Base-by-base conservation (phyloP, 2,329 filamentous ascomycete genomes). In the Claviceps sp. region DNA sequence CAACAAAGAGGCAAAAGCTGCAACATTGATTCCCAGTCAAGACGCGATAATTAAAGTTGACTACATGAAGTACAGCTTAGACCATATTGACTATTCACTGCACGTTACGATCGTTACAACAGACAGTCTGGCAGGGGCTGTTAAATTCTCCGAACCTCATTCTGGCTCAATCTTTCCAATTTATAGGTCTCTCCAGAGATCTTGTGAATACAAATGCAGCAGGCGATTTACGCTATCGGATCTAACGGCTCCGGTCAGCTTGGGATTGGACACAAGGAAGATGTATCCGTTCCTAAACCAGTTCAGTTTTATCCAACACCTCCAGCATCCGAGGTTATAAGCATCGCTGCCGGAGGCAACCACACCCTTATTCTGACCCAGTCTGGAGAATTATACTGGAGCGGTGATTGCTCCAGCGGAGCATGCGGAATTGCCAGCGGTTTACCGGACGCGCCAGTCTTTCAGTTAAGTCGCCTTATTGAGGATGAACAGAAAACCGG, bases 191-290 rank as follows among this genome's bases (percentile, higher is more conserved):
- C 6, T 16, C 30, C 37, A 20, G 16, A 37, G 13, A 20, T n/a
- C n/a, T 41, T 5, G 45, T 47, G 13, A 9, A 3, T n/a, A 16
- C 34, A 45, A 43, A 68, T 81, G 38, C 38, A 40, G 75, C 65
- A 72, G n/a, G 66, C 69, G 1, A 63, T 87, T 18, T 87, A 83
- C 59, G 77, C 85, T 2, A 73, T 89, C 47, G 86, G 86, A 36
- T 90, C 87, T 4, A 90, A 90, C 60, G 82, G 85, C 45, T 87
- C 82, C 1, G 84, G 84, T 37, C 86, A 90, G 62, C 73, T 90
- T 9, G 85, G 83, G 42, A 76, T 89, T 53, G 79, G 79, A 20
- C 85, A 89, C 64, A 74, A 72, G 55, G 80, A 87, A 62, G 85
- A 89, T 60, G 79, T 87, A 47, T 84, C 82, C 1, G 71, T 78